Percentiles rank a stretch among this genome's conserved stretches.
Conservation (phyloP, 1,284 basidiomycete genomes). For the Ustilago hordei region DNA sequence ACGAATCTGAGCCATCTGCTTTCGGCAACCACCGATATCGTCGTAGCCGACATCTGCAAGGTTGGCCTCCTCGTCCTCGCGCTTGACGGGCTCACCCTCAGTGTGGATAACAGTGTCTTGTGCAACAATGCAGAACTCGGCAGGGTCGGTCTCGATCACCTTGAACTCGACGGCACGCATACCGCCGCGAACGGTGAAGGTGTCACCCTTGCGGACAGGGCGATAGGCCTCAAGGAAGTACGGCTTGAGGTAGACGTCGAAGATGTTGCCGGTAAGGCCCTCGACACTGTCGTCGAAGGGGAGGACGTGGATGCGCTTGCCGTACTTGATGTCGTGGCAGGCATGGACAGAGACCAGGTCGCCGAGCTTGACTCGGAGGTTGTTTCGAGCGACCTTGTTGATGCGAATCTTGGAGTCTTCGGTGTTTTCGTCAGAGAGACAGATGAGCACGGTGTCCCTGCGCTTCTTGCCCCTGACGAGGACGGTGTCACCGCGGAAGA, state of each 20-base stretch:
- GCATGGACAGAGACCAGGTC: slow-evolving; percentile 95
- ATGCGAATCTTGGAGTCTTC: slow-evolving; percentile 97
- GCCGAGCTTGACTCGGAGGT: slow-evolving; percentile 95
- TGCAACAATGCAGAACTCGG: slow-evolving; percentile 95
- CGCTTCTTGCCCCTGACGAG: slow-evolving; percentile 83
- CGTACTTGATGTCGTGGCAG: slow-evolving; percentile 98
- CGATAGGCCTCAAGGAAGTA: slow-evolving; percentile 99
- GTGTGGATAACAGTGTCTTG: slow-evolving; percentile 97
- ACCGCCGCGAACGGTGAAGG: slow-evolving; percentile 95
- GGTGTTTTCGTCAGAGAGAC: slow-evolving; percentile 91
- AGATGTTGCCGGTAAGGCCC: slow-evolving; percentile 95
- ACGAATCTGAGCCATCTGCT: slow-evolving; percentile 99
- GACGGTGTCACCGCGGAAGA: slow-evolving; percentile 90
- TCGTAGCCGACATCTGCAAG: slow-evolving; percentile 98
- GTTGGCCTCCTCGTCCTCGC: slow-evolving; percentile 98
- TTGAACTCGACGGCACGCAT: slow-evolving; percentile 89
- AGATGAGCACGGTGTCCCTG: slow-evolving; percentile 89
- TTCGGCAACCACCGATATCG: slow-evolving; percentile 98
- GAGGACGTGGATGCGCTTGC: slow-evolving; percentile 95
- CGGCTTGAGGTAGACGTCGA: slow-evolving; percentile 97
- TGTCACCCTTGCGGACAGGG: slow-evolving; percentile 94
- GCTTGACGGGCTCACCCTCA: slow-evolving; percentile 98
- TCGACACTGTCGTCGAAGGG: slow-evolving; percentile 99
- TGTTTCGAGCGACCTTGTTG: slow-evolving; percentile 98
- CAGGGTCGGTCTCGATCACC: slow-evolving; percentile 88